Base-by-base conservation (phyloP, 1,284 basidiomycete genomes). In the Singerocomus inundabilis region DNA sequence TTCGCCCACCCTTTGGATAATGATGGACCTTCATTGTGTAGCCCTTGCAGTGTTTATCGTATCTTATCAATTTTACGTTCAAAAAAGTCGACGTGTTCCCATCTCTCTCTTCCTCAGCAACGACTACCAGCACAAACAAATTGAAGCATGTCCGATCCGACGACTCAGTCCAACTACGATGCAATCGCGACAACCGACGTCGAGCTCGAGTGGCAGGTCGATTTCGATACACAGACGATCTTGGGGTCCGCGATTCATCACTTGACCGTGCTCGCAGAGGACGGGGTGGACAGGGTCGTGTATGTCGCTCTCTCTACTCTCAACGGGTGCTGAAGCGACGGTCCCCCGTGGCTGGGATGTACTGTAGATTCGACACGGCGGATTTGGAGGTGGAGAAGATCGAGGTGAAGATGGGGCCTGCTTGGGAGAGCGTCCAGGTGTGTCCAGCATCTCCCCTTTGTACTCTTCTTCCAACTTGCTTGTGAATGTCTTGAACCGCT, bases 341-440 rank as follows among this genome's bases (percentile, higher is more conserved):
- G 25, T 10, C 21, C 6, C n/a, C 9, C 24, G 12, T 8, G 25
- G 26, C 15, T 26, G 16, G 21, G 4, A 25, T 31, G 29, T 53
- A 89, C n/a, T n/a, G n/a, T n/a, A n/a, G 87, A 36, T 81, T 98
- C 49, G 95, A 98, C 70, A 87, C 91, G 0, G 78, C 75, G 29
- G 86, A 85, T 62, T 75, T 98, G 41, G 76, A 82, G 46, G 78
- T 98, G 47, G 67, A 72, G 32, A 63, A 66, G n/a, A 82, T 82
- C 11, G 63, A 78, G 40, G 78, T 92, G 3, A 44, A 40, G 25
- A 42, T 58, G 43, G 85, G 79, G 16, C 65, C 72, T 28, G 11
- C 47, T 30, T 55, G 57, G 50, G 37, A 60, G 21, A 8, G 11
- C 13, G 46, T 41, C 18, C 35, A 48, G 44, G 51, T 64, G 21